phyloP scores from a whole-genome alignment of 1,139 yeast genomes.

The Magnusiomyces sp. region DNA sequence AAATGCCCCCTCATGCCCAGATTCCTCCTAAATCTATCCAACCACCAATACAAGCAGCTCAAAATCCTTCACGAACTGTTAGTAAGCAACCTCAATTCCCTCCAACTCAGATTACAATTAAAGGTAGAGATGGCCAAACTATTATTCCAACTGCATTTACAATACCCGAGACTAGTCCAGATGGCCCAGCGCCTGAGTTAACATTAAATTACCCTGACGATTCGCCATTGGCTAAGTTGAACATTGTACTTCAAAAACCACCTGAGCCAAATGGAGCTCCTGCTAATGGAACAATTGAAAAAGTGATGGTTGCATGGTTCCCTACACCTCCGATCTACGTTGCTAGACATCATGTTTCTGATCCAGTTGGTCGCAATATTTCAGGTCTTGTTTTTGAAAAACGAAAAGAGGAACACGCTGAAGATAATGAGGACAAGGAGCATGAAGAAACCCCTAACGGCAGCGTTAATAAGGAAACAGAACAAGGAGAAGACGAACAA shows the following conservation, averaged over 20 bases:
- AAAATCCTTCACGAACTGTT: background rate
- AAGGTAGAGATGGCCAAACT: conserved; percentile 1
- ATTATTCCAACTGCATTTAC: conserved; percentile 2
- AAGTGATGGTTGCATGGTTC: conserved; percentile 52
- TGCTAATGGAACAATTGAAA: background rate
- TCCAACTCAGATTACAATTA: background rate
- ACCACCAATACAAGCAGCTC: background rate
- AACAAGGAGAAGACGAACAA: conserved; percentile 4
- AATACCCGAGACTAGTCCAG: background rate
- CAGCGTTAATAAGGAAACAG: conserved; percentile 9
- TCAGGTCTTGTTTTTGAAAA: conserved; percentile 9
- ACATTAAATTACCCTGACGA: conserved; percentile 4
- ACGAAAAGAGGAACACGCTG: conserved; percentile 2
- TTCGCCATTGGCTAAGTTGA: conserved; percentile 7
- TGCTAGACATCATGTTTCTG: conserved; percentile 39
- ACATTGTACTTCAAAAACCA: conserved; percentile 8
- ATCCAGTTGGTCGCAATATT: conserved; percentile 19
- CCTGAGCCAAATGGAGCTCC: background rate
- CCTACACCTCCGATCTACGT: conserved; percentile 67
- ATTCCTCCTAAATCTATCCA: background rate
- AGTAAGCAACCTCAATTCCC: conserved; percentile 4
- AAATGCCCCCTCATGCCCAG: conserved; percentile 1
- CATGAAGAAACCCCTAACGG: conserved; percentile 5
- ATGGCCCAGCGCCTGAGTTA: background rate
- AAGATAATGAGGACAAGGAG: conserved; percentile 15